phyloP scores from a whole-genome alignment of 1,284 basidiomycete genomes.

The Cutaneotrichosporon cavernicola region DNA sequence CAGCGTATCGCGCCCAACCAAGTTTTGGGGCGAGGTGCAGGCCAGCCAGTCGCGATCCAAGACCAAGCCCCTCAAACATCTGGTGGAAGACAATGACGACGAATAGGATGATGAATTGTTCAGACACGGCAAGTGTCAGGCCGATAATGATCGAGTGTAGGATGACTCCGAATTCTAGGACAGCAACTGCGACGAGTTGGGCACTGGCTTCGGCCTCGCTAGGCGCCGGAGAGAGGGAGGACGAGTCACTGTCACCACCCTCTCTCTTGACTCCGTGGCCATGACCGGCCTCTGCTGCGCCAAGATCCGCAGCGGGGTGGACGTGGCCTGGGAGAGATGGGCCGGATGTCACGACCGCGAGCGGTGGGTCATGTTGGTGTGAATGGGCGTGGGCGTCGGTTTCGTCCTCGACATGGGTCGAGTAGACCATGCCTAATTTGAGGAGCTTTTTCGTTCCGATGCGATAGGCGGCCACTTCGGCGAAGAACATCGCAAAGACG shows the following conservation, averaged over 20 bases:
- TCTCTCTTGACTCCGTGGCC: too few relatives aligned
- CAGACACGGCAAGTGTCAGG: slow-evolving; percentile 83
- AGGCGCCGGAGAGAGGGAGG: slow-evolving; percentile 28
- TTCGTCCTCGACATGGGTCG: slow-evolving; percentile 56
- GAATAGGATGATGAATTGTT: slow-evolving; percentile 78
- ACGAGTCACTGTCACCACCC: slow-evolving; percentile 5
- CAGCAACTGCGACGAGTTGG: slow-evolving; percentile 67
- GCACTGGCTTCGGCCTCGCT: slow-evolving; percentile 55
- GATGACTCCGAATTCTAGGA: slow-evolving; percentile 75
- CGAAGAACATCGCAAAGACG: slow-evolving; percentile 78
- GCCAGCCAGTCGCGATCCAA: slow-evolving; percentile 74
- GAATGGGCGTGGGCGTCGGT: slow-evolving; percentile 63
- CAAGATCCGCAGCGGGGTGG: slow-evolving; percentile 28
- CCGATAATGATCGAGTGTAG: slow-evolving; percentile 87
- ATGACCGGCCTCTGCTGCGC: slow-evolving; percentile 1
- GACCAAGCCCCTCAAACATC: slow-evolving; percentile 87
- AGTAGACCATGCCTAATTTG: slow-evolving; percentile 44
- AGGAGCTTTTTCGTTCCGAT: slow-evolving; percentile 49
- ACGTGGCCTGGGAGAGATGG: slow-evolving; percentile 31
- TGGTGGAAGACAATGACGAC: slow-evolving; percentile 86
- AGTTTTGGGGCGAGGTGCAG: slow-evolving; percentile 65
- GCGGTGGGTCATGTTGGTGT: slow-evolving; percentile 63
- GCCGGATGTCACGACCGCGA: slow-evolving; percentile 34
- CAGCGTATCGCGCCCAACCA: slow-evolving; percentile 64
- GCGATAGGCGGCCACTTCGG: slow-evolving; percentile 80